Evolutionary conservation across 371 early-diverging fungal genomes (phyloP).

Genomic region (Chytridium lagenaria): DNA sequence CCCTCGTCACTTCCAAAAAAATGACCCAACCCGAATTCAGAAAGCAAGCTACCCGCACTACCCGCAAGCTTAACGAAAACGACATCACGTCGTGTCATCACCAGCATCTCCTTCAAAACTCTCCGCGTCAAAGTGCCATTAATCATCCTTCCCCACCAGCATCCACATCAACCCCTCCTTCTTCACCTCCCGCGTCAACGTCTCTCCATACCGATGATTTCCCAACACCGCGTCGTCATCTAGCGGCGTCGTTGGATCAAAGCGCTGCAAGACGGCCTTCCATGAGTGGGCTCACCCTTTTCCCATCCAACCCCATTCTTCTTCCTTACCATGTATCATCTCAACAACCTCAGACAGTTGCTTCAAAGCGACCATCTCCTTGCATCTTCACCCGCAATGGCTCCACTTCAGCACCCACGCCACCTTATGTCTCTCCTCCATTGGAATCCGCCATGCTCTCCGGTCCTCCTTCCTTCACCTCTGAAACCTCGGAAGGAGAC

Average conservation of each 20-base stretch:
- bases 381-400: neutral
- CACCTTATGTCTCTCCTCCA: neutral
- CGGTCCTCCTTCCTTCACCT: too few relatives aligned
- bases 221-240: too few relatives aligned
- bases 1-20: slow-evolving; percentile 53
- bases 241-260: neutral
- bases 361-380: neutral
- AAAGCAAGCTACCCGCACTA: slow-evolving; percentile 17
- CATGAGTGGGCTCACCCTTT: neutral
- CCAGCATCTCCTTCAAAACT: neutral
- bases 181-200: too few relatives aligned
- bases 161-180: too few relatives aligned
- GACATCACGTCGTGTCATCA: neutral
- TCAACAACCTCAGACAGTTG: neutral
- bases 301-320: slow-evolving; percentile 2
- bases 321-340: neutral
- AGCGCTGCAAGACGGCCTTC: neutral
- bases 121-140: neutral
- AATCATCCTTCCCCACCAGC: neutral
- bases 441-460: neutral
- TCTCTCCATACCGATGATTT: too few relatives aligned
- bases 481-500: too few relatives aligned
- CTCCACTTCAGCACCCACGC: too few relatives aligned
- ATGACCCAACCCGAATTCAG: slow-evolving; percentile 22
- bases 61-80: slow-evolving; percentile 22